These are phyloP conservation scores for Periglandula ipomoeae DNA, from an alignment of 2,329 filamentous ascomycete species.

Conservation along the genomic window DNA sequence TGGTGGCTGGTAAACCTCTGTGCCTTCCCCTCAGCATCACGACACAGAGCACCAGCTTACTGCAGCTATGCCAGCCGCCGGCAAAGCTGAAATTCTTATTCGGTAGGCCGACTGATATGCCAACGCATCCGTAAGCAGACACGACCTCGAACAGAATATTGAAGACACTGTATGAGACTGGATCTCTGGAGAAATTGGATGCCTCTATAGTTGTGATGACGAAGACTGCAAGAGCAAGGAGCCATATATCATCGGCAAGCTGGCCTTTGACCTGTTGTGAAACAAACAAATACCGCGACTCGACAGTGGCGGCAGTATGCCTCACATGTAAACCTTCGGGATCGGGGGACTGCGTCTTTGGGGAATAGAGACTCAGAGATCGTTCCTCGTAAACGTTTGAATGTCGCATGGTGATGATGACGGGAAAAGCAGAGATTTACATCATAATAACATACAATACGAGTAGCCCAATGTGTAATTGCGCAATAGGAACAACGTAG, in stretches of 20 bases:
- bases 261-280: conserved; percentile 53
- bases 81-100: conserved; percentile 44
- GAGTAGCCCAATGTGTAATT: conserved; percentile 47
- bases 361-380: conserved; percentile 48
- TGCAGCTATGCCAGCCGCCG: conserved; percentile 43
- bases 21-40: conserved; percentile 50
- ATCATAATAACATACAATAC: conserved; percentile 56
- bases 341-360: background rate
- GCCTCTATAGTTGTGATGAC: conserved; percentile 53
- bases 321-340: background rate
- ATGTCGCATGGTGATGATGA: conserved; percentile 50
- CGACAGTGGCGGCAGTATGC: background rate
- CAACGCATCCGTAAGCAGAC: conserved; percentile 52
- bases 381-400: conserved; percentile 41
- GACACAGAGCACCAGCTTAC: conserved; percentile 48
- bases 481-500: conserved; percentile 52
- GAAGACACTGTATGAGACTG: conserved; percentile 46
- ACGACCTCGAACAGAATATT: conserved; percentile 51
- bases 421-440: conserved; percentile 56
- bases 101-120: conserved; percentile 47
- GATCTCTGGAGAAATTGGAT: conserved; percentile 24
- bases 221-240: conserved; percentile 50
- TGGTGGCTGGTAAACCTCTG: conserved; percentile 40
- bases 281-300: conserved; percentile 27
- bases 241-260: conserved; percentile 59